Percentiles rank a stretch among this genome's conserved stretches.
phyloP scores from a whole-genome alignment of 805 yeast genomes.

The Komagataella populi region DNA sequence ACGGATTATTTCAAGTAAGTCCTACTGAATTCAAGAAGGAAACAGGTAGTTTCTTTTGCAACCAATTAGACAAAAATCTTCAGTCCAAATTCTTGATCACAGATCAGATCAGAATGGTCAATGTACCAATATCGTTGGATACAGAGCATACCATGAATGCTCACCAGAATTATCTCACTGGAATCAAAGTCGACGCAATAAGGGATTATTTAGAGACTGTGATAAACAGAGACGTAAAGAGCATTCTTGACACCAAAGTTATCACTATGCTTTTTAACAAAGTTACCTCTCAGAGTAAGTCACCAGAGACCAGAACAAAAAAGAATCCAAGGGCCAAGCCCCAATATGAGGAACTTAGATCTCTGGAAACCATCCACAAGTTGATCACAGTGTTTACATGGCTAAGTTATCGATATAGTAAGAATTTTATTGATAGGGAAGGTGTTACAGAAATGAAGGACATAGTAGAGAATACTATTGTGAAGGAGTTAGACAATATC shows the following conservation, averaged over 20 bases:
- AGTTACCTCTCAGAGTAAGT: neutral
- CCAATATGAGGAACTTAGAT: slow-evolving; percentile 8
- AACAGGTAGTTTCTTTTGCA: slow-evolving; percentile 13
- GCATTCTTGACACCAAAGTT: slow-evolving; percentile 32
- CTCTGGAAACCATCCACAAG: slow-evolving; percentile 56
- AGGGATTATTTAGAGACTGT: slow-evolving; percentile 37
- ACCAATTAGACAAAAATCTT: slow-evolving; percentile 7
- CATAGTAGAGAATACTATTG: slow-evolving; percentile 51
- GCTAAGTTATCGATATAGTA: slow-evolving; percentile 82
- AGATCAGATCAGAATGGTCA: slow-evolving; percentile 23
- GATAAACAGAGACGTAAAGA: slow-evolving; percentile 36
- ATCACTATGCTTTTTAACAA: neutral
- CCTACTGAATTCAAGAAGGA: slow-evolving; percentile 11
- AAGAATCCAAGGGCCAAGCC: neutral
- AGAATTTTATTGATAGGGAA: slow-evolving; percentile 61
- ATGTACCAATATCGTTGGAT: slow-evolving; percentile 18
- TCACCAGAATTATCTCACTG: neutral
- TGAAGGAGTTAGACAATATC: slow-evolving; percentile 27
- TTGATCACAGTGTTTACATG: slow-evolving; percentile 61
- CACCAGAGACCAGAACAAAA: neutral
- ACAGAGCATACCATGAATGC: slow-evolving; percentile 8
- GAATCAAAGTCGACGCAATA: slow-evolving; percentile 23
- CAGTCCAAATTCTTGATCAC: slow-evolving; percentile 11
- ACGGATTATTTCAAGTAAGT: slow-evolving; percentile 1
- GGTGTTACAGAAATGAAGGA: slow-evolving; percentile 59